Conservation (phyloP, 306 rosid genomes). For the Vigna trinervia region DNA sequence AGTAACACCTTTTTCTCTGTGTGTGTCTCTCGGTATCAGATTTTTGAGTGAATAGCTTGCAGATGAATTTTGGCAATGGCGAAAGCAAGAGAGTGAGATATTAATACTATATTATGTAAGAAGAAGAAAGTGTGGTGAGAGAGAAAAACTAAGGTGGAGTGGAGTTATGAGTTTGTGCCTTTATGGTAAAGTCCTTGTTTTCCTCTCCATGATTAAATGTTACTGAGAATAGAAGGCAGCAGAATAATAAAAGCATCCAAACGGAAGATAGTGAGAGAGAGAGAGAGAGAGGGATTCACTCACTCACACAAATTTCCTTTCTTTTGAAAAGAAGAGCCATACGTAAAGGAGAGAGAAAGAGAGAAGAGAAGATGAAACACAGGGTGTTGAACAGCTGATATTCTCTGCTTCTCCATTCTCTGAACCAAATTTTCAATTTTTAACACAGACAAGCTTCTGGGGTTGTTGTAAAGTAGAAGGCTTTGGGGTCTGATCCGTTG, state of each 20-base stretch:
- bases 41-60: conserved; percentile 19
- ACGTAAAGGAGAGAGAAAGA: conserved; percentile 2
- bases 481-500: conserved; percentile 26
- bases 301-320: neutral
- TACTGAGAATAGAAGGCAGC: conserved; percentile 36
- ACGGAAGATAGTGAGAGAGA: neutral
- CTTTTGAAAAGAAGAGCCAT: neutral
- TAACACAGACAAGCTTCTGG: neutral
- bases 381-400: conserved; percentile 34
- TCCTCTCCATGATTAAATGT: conserved; percentile 41
- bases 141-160: conserved; percentile 1
- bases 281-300: neutral
- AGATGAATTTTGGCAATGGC: neutral
- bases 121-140: conserved; percentile 10
- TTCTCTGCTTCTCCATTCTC: conserved; percentile 52
- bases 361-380: conserved; percentile 42
- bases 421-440: conserved; percentile 35
- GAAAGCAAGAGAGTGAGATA: conserved; percentile 23
- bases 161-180: conserved; percentile 24
- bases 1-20: neutral
- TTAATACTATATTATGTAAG: neutral
- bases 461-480: conserved; percentile 26
- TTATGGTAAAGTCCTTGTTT: conserved; percentile 42
- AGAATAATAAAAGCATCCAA: conserved; percentile 38
- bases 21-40: neutral